A percentile compares a stretch with the other conserved stretches of the same genome.
phyloP scores from a whole-genome alignment of 768 basidiomycete genomes.

The Nidularia pulvinata region DNA sequence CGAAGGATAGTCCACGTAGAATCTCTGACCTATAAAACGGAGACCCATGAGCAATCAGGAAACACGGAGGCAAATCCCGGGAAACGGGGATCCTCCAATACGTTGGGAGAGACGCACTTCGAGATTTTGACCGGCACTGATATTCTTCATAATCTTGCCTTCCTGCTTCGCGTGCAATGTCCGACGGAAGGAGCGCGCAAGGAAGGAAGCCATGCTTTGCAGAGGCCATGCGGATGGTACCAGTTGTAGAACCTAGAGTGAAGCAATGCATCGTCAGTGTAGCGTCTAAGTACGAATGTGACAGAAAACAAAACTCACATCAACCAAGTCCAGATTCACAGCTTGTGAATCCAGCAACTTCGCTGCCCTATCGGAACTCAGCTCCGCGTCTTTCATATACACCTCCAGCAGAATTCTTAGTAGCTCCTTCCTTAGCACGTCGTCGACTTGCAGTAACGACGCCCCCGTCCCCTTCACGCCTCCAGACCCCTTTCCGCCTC shows the following conservation, averaged over 20 bases:
- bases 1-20: constrained; percentile 53
- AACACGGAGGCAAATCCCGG: not conserved
- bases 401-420: constrained; percentile 76
- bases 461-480: constrained; percentile 20
- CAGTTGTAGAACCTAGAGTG: constrained; percentile 54
- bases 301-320: constrained; percentile 48
- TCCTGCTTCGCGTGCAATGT: constrained; percentile 72
- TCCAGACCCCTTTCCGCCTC: constrained; percentile 9
- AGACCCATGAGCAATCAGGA: not conserved
- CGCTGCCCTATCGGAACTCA: constrained; percentile 57
- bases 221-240: constrained; percentile 82
- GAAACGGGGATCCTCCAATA: not conserved
- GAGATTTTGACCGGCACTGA: constrained; percentile 81
- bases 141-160: constrained; percentile 74
- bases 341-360: constrained; percentile 80
- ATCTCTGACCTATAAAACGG: constrained; percentile 50
- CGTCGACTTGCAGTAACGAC: constrained; percentile 33
- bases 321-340: constrained; percentile 71
- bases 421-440: constrained; percentile 52
- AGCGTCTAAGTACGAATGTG: not conserved
- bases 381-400: constrained; percentile 71
- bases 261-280: constrained; percentile 3
- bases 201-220: constrained; percentile 69
- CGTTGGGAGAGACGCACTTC: constrained; percentile 31
- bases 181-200: constrained; percentile 76